Evolutionary conservation across 2,329 filamentous ascomycete species (phyloP).

Genomic region (Tolypocladium nubicola): DNA sequence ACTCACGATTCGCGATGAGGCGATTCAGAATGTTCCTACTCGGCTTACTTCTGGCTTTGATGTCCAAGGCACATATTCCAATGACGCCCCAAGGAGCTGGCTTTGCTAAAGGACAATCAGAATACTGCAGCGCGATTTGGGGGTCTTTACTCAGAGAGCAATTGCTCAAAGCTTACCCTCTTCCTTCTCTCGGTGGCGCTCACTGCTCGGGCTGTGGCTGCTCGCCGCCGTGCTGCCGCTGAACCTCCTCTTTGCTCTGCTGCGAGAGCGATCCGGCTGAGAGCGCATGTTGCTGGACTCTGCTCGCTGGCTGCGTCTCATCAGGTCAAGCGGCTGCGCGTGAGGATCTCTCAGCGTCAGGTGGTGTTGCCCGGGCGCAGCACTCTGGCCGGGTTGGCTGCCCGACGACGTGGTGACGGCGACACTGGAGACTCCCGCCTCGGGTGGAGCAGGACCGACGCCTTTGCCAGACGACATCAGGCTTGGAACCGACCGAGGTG

Average conservation of each 20-base stretch:
- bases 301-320: conserved; percentile 29
- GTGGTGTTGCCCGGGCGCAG: conserved; percentile 25
- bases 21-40: conserved; percentile 93
- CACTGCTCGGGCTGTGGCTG: conserved; percentile 69
- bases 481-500: conserved; percentile 31
- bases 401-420: conserved; percentile 43
- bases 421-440: conserved; percentile 38
- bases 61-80: conserved; percentile 88
- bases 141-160: background rate
- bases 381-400: conserved; percentile 23
- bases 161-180: conserved; percentile 35
- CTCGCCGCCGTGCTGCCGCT: conserved; percentile 75
- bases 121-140: background rate
- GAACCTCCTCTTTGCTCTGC: conserved; percentile 61
- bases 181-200: conserved; percentile 51
- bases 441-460: conserved; percentile 32
- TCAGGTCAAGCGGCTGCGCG: conserved; percentile 31
- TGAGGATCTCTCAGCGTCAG: conserved; percentile 33
- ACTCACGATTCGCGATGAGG: conserved; percentile 80
- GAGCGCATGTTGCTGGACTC: conserved; percentile 27
- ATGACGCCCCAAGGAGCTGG: conserved; percentile 58
- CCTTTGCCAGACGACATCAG: conserved; percentile 36
- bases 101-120: conserved; percentile 32
- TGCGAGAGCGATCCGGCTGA: conserved; percentile 50
- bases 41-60: conserved; percentile 93